phyloP scores from a whole-genome alignment of 257 asterid genomes.

The Verbena officinalis region DNA sequence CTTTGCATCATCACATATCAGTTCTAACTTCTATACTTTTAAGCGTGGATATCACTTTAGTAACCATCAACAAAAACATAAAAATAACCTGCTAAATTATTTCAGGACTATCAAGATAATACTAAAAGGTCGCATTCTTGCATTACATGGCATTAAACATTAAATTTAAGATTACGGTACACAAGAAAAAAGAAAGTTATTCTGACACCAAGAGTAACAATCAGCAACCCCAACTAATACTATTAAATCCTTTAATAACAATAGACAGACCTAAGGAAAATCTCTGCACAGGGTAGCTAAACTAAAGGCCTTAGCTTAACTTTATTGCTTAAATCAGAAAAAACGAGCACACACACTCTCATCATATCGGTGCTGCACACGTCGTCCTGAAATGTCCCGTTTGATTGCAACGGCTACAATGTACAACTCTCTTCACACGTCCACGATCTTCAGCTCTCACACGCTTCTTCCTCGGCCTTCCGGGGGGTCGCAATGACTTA shows the following conservation, averaged over 20 bases:
- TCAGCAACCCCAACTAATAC: slow-evolving; percentile 29
- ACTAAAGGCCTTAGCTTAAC: slow-evolving; percentile 6
- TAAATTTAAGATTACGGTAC: slow-evolving; percentile 8
- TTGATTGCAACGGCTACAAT: slow-evolving; percentile 96
- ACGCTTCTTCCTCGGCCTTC: slow-evolving; percentile 86
- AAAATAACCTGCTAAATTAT: slow-evolving; percentile 11
- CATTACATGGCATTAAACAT: slow-evolving; percentile 26
- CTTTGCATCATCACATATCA: too few relatives aligned
- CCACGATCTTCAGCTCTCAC: slow-evolving; percentile 90
- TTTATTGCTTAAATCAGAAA: slow-evolving; percentile 26
- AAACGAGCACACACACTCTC: neutral
- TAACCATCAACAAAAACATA: too few relatives aligned
- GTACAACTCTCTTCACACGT: slow-evolving; percentile 85
- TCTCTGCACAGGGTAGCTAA: slow-evolving; percentile 37
- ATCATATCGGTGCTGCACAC: slow-evolving; percentile 90
- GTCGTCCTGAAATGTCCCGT: slow-evolving; percentile 97
- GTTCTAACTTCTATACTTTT: too few relatives aligned
- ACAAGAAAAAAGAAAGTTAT: neutral
- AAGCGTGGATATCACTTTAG: too few relatives aligned
- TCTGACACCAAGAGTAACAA: slow-evolving; percentile 21
- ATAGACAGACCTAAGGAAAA: slow-evolving; percentile 35
- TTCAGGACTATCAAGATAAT: neutral
- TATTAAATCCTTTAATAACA: slow-evolving; percentile 13
- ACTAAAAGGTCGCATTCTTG: neutral
- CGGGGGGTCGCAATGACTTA: slow-evolving; percentile 80